Percentiles rank a stretch among this genome's conserved stretches.
phyloP scores from a whole-genome alignment of 768 basidiomycete genomes.

The Phlegmacium glaucopus region DNA sequence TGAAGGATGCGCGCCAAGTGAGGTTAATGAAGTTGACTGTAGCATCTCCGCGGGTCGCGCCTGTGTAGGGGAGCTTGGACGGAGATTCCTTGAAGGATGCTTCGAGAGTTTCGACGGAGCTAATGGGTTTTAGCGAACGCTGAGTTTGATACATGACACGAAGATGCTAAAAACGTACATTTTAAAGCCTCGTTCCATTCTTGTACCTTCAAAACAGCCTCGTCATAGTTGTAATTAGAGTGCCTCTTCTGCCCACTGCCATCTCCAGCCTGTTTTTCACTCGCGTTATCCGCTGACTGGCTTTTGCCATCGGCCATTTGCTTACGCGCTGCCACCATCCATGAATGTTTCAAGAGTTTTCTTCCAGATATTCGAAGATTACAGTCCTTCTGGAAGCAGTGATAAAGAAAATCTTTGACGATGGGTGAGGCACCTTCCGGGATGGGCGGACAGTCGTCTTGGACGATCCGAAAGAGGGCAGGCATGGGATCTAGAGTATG shows the following conservation, averaged over 20 bases:
- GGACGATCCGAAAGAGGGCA: conserved; percentile 96
- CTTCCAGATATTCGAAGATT: conserved; percentile 93
- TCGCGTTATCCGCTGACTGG: conserved; percentile 24
- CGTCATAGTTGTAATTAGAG: conserved; percentile 88
- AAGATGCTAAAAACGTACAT: conserved; percentile 49
- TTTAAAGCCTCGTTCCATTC: conserved; percentile 99
- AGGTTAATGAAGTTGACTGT: conserved; percentile 25
- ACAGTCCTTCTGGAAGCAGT: conserved; percentile 97
- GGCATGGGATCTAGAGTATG: conserved; percentile 98
- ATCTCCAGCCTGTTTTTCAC: conserved; percentile 31
- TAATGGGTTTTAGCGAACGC: conserved; percentile 20
- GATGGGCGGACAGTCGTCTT: conserved; percentile 96
- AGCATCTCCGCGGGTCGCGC: conserved; percentile 34
- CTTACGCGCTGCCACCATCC: conserved; percentile 88
- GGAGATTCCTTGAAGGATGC: conserved; percentile 49
- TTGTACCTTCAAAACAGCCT: conserved; percentile 92
- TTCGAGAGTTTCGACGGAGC: conserved; percentile 77
- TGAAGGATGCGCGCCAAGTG: conserved; percentile 25
- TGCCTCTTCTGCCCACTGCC: conserved; percentile 42
- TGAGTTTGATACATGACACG: background rate
- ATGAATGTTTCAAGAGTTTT: conserved; percentile 89
- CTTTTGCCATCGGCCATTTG: conserved; percentile 53
- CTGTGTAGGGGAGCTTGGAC: conserved; percentile 43
- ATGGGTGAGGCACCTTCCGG: conserved; percentile 94
- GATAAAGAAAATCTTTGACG: conserved; percentile 94